Evolutionary conservation across 306 rosid species (phyloP).

Genomic region (Prunus davidiana): DNA sequence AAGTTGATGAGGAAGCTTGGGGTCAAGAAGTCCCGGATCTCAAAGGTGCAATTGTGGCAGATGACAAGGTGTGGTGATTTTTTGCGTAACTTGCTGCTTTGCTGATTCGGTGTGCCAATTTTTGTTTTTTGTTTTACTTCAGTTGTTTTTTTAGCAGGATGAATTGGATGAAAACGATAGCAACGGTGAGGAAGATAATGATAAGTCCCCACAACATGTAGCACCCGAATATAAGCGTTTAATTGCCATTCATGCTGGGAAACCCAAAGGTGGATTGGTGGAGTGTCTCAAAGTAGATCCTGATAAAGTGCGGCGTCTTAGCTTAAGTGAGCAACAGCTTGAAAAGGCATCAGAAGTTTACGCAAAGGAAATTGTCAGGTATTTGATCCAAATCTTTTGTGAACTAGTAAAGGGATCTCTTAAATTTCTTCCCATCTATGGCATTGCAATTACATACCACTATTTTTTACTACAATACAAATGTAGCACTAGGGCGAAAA

Average conservation of each 20-base stretch:
- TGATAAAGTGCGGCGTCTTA: slow-evolving; percentile 77
- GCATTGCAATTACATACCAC: neutral
- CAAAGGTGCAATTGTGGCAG: slow-evolving; percentile 33
- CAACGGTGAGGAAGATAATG: slow-evolving; percentile 49
- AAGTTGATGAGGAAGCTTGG: slow-evolving; percentile 75
- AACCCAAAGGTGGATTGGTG: slow-evolving; percentile 85
- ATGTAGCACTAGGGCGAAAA: neutral
- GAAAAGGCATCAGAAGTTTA: slow-evolving; percentile 63
- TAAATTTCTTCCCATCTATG: neutral
- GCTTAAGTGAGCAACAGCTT: slow-evolving; percentile 95
- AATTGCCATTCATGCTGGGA: slow-evolving; percentile 97
- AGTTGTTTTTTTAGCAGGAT: slow-evolving; percentile 37
- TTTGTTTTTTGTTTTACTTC: slow-evolving; percentile 14
- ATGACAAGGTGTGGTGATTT: slow-evolving; percentile 57
- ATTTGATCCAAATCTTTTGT: slow-evolving; percentile 6
- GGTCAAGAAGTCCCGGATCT: slow-evolving; percentile 68
- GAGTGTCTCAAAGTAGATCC: slow-evolving; percentile 84
- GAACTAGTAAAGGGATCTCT: neutral
- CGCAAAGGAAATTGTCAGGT: slow-evolving; percentile 85
- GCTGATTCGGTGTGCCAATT: slow-evolving; percentile 17
- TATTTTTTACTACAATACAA: neutral
- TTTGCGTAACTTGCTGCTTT: slow-evolving; percentile 7
- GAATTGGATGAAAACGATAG: slow-evolving; percentile 41
- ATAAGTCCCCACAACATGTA: slow-evolving; percentile 38
- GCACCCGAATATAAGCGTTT: slow-evolving; percentile 75